A percentile compares a stretch with the other conserved stretches of the same genome.
These are phyloP conservation scores for Ganoderma meredithae DNA, from an alignment of 1,284 basidiomycete genomes.

Conservation along the genomic window DNA sequence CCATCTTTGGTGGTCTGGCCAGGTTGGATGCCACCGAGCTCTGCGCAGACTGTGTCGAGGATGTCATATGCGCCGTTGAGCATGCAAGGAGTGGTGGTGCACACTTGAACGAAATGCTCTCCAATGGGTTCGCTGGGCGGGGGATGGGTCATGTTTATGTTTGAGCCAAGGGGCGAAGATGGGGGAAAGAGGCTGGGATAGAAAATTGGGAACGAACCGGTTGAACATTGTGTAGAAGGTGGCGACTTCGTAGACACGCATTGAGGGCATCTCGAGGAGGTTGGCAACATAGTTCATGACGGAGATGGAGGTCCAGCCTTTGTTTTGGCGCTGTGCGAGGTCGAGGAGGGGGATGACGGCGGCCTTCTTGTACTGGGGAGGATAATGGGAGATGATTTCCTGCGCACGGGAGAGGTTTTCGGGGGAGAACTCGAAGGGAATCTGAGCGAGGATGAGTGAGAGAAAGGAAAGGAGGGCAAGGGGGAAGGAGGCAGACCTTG, in stretches of 20 bases:
- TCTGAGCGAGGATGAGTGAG: conserved; percentile 52
- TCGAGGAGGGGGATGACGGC: conserved; percentile 98
- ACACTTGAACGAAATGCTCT: conserved; percentile 95
- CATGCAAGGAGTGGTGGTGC: conserved; percentile 99
- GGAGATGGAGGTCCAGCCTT: conserved; percentile 98
- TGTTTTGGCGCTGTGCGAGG: conserved; percentile 96
- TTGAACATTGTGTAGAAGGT: conserved; percentile 99
- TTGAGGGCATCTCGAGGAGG: conserved; percentile 93
- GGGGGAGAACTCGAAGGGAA: conserved; percentile 87
- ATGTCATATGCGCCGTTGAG: conserved; percentile 93
- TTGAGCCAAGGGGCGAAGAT: neutral
- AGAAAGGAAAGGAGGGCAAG: neutral
- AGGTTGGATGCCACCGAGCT: conserved; percentile 86
- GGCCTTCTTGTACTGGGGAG: conserved; percentile 97
- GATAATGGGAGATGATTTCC: conserved; percentile 93
- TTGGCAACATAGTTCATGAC: conserved; percentile 99
- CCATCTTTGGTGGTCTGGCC: conserved; percentile 95
- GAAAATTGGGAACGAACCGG: conserved; percentile 57
- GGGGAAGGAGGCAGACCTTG: conserved; percentile 53
- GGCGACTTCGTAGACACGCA: conserved; percentile 99
- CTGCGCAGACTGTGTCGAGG: conserved; percentile 83
- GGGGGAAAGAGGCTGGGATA: too few relatives aligned
- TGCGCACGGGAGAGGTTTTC: conserved; percentile 88
- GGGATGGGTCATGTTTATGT: neutral
- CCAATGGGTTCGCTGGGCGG: conserved; percentile 88